phyloP scores from a whole-genome alignment of 805 yeast species.

The Diddensiella santjacobensis region DNA sequence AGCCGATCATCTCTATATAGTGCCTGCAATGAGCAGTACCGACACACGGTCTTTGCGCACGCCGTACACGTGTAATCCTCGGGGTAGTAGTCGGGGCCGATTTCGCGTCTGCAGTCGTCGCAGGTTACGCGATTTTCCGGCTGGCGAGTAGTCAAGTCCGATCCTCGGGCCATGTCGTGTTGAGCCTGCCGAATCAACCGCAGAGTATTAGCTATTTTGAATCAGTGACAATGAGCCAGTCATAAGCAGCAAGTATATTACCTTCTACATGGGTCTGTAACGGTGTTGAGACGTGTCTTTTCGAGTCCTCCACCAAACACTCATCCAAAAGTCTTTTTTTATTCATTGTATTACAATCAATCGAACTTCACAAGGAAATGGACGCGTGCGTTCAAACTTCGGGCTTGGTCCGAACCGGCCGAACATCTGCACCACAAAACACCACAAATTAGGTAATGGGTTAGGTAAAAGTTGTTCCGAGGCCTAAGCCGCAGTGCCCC shows the following conservation, averaged over 20 bases:
- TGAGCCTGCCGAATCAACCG: constrained; percentile 18
- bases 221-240: not conserved
- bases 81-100: constrained; percentile 7
- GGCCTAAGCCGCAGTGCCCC: too few relatives aligned
- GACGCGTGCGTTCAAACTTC: too few relatives aligned
- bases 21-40: constrained; percentile 20
- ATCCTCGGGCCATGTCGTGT: constrained; percentile 16
- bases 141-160: too few relatives aligned
- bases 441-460: too few relatives aligned
- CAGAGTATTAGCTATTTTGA: constrained; percentile 7
- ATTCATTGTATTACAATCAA: too few relatives aligned
- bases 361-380: too few relatives aligned
- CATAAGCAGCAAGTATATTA: too few relatives aligned
- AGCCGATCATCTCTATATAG: constrained; percentile 13
- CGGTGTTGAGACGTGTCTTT: constrained; percentile 7
- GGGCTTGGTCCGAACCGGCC: too few relatives aligned
- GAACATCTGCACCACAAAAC: too few relatives aligned
- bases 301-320: too few relatives aligned
- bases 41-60: constrained; percentile 20
- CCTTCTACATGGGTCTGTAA: constrained; percentile 5
- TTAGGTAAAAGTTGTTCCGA: too few relatives aligned
- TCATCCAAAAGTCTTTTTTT: too few relatives aligned
- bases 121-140: constrained; percentile 8
- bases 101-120: constrained; percentile 17
- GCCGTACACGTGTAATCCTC: constrained; percentile 14